phyloP scores from a whole-genome alignment of 495 filamentous ascomycete genomes.

The Penicillium lagena region DNA sequence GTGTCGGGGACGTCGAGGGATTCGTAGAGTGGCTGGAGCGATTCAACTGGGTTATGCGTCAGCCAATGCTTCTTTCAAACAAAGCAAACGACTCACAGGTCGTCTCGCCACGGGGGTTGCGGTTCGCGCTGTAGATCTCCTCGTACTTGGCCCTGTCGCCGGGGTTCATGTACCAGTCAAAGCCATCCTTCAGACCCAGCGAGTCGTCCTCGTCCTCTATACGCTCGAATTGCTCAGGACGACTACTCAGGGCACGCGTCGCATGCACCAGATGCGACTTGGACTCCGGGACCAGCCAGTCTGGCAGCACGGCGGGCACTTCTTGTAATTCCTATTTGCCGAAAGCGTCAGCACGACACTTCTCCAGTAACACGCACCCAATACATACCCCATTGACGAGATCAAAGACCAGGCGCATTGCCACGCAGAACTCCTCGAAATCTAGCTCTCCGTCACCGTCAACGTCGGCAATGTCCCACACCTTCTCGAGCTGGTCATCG shows the following conservation, averaged over 20 bases:
- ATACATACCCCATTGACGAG: slow-evolving; percentile 82
- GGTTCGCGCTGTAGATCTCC: slow-evolving; percentile 87
- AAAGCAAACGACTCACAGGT: slow-evolving; percentile 50
- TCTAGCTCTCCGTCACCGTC: slow-evolving; percentile 94
- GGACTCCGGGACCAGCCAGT: slow-evolving; percentile 94
- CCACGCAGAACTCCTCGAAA: slow-evolving; percentile 99
- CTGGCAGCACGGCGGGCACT: slow-evolving; percentile 75
- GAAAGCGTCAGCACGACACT: too few species aligned
- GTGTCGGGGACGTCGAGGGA: slow-evolving; percentile 94
- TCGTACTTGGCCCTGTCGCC: slow-evolving; percentile 87
- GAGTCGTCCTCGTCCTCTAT: slow-evolving; percentile 70
- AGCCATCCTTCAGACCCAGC: slow-evolving; percentile 83
- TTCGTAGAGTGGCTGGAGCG: slow-evolving; percentile 78
- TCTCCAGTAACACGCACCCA: too few species aligned
- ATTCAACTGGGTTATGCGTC: slow-evolving; percentile 48
- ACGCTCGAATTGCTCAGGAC: slow-evolving; percentile 73
- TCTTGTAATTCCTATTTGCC: slow-evolving; percentile 68
- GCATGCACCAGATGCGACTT: slow-evolving; percentile 96
- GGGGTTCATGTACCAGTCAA: slow-evolving; percentile 99
- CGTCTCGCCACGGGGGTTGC: slow-evolving; percentile 77
- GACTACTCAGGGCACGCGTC: slow-evolving; percentile 68
- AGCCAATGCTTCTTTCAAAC: too few species aligned
- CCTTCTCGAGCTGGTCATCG: slow-evolving; percentile 90
- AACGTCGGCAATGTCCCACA: slow-evolving; percentile 97
- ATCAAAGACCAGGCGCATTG: slow-evolving; percentile 96